phyloP scores from a whole-genome alignment of 2,329 filamentous ascomycete genomes.

The Aureobasidium sp. region DNA sequence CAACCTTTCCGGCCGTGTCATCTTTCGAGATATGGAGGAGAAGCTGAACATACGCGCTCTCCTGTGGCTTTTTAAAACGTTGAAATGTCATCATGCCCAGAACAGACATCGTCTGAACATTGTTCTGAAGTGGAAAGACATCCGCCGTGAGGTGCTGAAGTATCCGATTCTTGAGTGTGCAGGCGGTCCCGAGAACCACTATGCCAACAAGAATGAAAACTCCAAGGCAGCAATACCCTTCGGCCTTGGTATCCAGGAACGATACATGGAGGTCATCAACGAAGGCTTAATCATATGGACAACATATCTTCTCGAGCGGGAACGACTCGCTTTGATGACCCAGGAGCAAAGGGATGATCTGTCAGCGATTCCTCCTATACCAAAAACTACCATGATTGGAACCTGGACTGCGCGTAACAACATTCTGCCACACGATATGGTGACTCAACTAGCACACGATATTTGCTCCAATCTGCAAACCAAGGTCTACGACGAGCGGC shows the following conservation, averaged over 20 bases:
- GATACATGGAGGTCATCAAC: neutral
- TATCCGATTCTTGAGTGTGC: neutral
- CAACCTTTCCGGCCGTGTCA: neutral
- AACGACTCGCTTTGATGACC: neutral
- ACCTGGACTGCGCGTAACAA: neutral
- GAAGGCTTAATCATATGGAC: neutral
- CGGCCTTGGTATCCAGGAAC: neutral
- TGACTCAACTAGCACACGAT: neutral
- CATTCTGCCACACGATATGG: neutral
- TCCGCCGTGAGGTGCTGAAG: neutral
- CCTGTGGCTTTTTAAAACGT: neutral
- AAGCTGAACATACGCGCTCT: neutral
- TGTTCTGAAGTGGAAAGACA: neutral
- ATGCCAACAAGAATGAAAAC: neutral
- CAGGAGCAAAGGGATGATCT: neutral
- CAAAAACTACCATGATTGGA: neutral
- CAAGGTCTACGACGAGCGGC: neutral
- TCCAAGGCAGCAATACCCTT: neutral
- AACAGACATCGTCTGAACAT: neutral
- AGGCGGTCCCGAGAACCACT: neutral
- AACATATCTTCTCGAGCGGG: neutral
- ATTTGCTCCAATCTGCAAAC: neutral
- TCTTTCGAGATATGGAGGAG: neutral
- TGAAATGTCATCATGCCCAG: neutral
- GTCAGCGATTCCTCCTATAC: neutral